A percentile compares a stretch with the other conserved stretches of the same genome.
These are phyloP conservation scores for Dittrichia graveolens DNA, from an alignment of 129 eudicot species.

Conservation along the genomic window DNA sequence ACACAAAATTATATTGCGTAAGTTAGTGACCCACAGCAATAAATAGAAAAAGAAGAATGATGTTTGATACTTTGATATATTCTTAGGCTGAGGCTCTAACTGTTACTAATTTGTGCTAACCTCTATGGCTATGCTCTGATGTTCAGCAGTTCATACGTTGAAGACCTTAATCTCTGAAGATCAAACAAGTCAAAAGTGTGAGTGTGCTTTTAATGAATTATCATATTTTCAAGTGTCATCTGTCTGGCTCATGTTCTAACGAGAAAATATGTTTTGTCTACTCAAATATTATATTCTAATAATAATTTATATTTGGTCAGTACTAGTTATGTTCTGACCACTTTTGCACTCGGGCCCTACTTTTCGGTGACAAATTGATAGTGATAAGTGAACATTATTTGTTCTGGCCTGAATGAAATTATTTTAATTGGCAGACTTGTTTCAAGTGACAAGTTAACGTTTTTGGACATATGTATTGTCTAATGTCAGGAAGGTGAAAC, in stretches of 20 bases:
- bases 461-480: background rate
- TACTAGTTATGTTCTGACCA: background rate
- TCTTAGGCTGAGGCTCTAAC: background rate
- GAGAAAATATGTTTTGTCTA: background rate
- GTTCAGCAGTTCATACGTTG: constrained; percentile 57
- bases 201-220: constrained; percentile 16
- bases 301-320: background rate
- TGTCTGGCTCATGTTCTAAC: background rate
- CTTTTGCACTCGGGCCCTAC: background rate
- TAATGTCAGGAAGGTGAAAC: background rate
- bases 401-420: no score
- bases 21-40: constrained; percentile 1
- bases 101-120: background rate
- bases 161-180: constrained; percentile 71
- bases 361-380: background rate
- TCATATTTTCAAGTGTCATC: background rate
- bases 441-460: background rate
- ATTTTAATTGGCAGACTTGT: no score
- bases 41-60: background rate
- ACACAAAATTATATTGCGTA: background rate
- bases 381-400: no score
- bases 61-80: background rate
- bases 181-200: constrained; percentile 62
- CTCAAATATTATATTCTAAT: background rate
- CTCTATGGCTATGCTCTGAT: constrained; percentile 17